These are phyloP conservation scores for Chrysosporium keratinophilum DNA, from an alignment of 2,329 filamentous ascomycete genomes.

Conservation along the genomic window DNA sequence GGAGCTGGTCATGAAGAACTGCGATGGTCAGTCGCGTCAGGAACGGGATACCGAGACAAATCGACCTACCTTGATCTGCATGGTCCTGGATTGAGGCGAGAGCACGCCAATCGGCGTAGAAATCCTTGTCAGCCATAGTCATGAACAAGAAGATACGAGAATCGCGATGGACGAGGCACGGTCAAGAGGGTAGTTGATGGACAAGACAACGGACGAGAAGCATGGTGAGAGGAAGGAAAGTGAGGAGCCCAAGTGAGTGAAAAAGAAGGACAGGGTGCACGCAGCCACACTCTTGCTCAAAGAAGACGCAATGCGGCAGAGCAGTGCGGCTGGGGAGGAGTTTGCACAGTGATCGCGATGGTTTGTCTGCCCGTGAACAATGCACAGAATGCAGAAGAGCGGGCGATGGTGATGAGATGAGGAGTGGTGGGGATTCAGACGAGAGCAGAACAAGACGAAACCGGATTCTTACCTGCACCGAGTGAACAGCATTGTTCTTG, in stretches of 20 bases:
- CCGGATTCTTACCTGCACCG: slow-evolving; percentile 8
- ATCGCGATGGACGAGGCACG: not conserved
- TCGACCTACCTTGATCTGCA: slow-evolving; percentile 35
- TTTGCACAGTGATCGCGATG: too few relatives aligned
- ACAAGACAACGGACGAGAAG: not conserved
- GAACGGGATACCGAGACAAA: not conserved
- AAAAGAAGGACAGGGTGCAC: not conserved
- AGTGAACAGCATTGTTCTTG: slow-evolving; percentile 2
- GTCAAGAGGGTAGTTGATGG: not conserved
- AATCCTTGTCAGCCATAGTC: slow-evolving; percentile 3
- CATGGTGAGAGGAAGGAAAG: not conserved
- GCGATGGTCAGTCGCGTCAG: slow-evolving; percentile 7
- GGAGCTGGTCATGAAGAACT: slow-evolving; percentile 55
- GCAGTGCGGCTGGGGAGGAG: not conserved
- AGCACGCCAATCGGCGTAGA: slow-evolving; percentile 14
- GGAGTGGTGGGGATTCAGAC: not conserved
- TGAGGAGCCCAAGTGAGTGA: not conserved
- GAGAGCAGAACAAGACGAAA: not conserved
- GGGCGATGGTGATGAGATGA: not conserved
- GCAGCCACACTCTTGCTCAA: not conserved
- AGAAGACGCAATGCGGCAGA: not conserved
- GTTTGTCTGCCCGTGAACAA: too few relatives aligned
- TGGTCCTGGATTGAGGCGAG: slow-evolving; percentile 27
- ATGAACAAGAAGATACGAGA: not conserved
- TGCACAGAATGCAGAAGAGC: not conserved